Conservation (phyloP, 164 flowering plant species). For the Umbellularia californica region DNA sequence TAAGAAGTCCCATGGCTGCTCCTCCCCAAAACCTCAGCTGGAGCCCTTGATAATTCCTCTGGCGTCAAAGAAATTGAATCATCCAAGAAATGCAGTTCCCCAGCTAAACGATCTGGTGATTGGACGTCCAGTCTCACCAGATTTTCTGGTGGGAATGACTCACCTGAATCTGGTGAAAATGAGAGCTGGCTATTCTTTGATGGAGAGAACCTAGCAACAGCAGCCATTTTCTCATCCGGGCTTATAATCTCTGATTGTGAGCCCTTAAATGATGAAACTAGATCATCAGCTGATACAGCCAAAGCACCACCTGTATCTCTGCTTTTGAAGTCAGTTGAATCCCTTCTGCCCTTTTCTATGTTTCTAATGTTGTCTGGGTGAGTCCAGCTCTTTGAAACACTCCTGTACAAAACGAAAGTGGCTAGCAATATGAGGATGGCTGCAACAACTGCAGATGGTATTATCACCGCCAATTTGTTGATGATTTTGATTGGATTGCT, state of each 20-base stretch:
- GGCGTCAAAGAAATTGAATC: conserved; percentile 71
- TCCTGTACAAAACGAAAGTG: conserved; percentile 45
- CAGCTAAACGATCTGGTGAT: conserved; percentile 85
- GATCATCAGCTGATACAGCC: conserved; percentile 76
- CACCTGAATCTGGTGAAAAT: conserved; percentile 94
- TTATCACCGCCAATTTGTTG: conserved; percentile 56
- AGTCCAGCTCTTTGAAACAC: conserved; percentile 40
- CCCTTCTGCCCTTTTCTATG: conserved; percentile 33
- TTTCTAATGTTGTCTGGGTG: conserved; percentile 25
- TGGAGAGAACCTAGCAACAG: conserved; percentile 60
- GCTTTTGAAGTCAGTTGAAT: conserved; percentile 42
- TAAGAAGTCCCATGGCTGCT: conserved; percentile 99
- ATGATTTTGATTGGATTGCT: conserved; percentile 47
- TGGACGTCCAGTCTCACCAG: conserved; percentile 66
- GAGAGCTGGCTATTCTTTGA: conserved; percentile 63
- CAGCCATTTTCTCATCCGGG: conserved; percentile 63
- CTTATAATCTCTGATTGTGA: conserved; percentile 69
- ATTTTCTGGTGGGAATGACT: conserved; percentile 59
- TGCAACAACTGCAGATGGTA: conserved; percentile 56
- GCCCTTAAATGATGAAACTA: conserved; percentile 62
- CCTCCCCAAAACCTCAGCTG: conserved; percentile 99
- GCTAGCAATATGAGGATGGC: conserved; percentile 65
- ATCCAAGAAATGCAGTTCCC: conserved; percentile 90
- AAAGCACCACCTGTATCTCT: conserved; percentile 45
- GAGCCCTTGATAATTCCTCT: conserved; percentile 92